Conservation (phyloP, 176 grass and related monocot species). For the Saccharum spontaneum region DNA sequence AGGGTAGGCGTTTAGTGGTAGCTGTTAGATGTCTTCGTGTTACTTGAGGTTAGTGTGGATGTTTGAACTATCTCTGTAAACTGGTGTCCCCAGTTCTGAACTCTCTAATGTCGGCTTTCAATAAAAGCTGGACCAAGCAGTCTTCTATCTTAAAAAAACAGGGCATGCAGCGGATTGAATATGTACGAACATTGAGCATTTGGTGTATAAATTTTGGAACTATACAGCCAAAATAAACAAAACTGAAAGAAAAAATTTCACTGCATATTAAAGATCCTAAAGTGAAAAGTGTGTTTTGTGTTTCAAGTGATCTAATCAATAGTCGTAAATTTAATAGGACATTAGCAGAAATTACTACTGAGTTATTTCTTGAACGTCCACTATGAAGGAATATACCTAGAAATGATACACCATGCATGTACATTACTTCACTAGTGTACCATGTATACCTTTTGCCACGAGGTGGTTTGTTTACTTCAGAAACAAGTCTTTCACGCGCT, state of each 20-base stretch:
- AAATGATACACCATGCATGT: conserved; percentile 21
- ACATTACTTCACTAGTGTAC: conserved; percentile 2
- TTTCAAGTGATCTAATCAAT: conserved; percentile 26
- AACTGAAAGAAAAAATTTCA: not conserved
- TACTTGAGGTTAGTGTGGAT: too few relatives aligned
- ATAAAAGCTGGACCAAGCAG: too few relatives aligned
- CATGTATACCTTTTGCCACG: conserved; percentile 75
- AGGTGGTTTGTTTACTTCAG: conserved; percentile 91
- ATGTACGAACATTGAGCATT: conserved; percentile 19
- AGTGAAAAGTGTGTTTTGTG: conserved; percentile 24
- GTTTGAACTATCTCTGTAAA: too few relatives aligned
- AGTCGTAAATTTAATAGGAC: not conserved
- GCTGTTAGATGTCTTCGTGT: too few relatives aligned
- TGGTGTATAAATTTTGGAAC: not conserved
- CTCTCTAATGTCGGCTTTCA: too few relatives aligned
- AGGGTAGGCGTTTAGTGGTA: too few relatives aligned
- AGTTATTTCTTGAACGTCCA: conserved; percentile 25
- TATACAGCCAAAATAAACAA: not conserved
- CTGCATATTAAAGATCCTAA: conserved; percentile 7
- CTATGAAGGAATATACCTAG: conserved; percentile 11
- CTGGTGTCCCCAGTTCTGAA: too few relatives aligned
- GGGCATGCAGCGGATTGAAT: not conserved
- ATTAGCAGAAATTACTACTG: not conserved
- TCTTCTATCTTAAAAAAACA: not conserved
- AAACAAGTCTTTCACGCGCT: conserved; percentile 77